Percentiles rank a stretch among this genome's conserved stretches.
phyloP scores from a whole-genome alignment of 441 rosid genomes.

The Daphne laureola region DNA sequence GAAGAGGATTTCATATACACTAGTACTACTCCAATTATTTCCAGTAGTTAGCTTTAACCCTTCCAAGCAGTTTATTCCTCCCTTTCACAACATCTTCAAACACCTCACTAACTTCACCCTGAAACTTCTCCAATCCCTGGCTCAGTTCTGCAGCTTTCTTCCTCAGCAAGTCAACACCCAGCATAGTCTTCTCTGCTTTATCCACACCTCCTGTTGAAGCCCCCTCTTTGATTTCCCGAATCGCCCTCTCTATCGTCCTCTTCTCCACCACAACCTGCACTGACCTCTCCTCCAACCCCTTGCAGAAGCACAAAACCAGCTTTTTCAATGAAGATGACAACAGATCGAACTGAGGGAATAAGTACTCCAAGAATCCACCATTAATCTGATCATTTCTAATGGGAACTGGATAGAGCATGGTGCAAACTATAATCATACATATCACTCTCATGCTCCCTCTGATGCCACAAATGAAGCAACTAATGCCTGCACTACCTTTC shows the following conservation, averaged over 20 bases:
- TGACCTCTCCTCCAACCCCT: neutral
- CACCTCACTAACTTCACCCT: conserved; percentile 5
- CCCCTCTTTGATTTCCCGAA: neutral
- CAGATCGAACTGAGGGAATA: conserved; percentile 7
- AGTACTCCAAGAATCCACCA: neutral
- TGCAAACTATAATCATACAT: neutral
- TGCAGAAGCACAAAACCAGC: neutral
- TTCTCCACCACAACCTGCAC: conserved; percentile 2
- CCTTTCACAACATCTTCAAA: conserved; percentile 5
- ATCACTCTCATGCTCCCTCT: neutral
- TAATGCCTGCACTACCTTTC: neutral
- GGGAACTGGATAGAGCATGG: neutral
- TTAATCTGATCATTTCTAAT: neutral
- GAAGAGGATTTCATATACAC: neutral
- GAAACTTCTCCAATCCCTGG: conserved; percentile 7
- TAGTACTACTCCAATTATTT: too few species aligned
- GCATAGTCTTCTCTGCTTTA: neutral
- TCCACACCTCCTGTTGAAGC: neutral
- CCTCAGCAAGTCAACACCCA: conserved; percentile 1
- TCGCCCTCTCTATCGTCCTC: conserved; percentile 2
- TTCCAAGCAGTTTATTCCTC: conserved; percentile 5
- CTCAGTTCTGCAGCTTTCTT: neutral
- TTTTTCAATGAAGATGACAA: neutral
- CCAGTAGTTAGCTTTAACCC: neutral
- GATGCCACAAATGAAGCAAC: neutral